Conservation (phyloP, 352 stramenopile species). For the Phytophthora ramorum region DNA sequence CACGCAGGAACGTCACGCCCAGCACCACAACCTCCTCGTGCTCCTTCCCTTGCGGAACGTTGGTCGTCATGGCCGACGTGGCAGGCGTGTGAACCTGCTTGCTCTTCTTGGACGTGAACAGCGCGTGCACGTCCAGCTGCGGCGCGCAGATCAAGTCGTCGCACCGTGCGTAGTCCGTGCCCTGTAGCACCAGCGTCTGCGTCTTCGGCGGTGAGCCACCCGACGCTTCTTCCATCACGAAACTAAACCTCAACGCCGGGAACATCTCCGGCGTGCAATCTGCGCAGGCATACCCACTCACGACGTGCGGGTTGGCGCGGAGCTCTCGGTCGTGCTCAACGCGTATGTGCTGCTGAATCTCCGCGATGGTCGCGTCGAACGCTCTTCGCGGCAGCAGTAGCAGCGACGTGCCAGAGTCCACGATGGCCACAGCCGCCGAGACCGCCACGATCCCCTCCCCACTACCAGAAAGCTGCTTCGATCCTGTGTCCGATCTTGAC, state of each 20-base stretch:
- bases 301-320: slow-evolving; percentile 25
- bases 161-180: slow-evolving; percentile 71
- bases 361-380: slow-evolving; percentile 49
- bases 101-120: slow-evolving; percentile 40
- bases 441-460: slow-evolving; percentile 27
- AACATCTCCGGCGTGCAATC: slow-evolving; percentile 63
- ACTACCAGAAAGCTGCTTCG: slow-evolving; percentile 3
- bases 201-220: slow-evolving; percentile 1
- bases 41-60: slow-evolving; percentile 12
- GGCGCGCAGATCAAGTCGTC: slow-evolving; percentile 58
- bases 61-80: slow-evolving; percentile 21
- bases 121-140: slow-evolving; percentile 61
- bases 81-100: slow-evolving; percentile 4
- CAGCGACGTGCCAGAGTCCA: slow-evolving; percentile 76
- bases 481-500: slow-evolving; percentile 5
- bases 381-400: slow-evolving; percentile 54
- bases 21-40: slow-evolving; percentile 57
- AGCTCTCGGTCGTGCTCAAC: slow-evolving; percentile 33
- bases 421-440: slow-evolving; percentile 45
- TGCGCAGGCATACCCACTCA: slow-evolving; percentile 53
- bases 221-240: slow-evolving; percentile 25
- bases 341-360: slow-evolving; percentile 49
- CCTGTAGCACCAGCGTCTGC: slow-evolving; percentile 54
- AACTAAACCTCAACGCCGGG: slow-evolving; percentile 55
- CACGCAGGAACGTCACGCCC: slow-evolving; percentile 66